phyloP scores from a whole-genome alignment of 2,329 filamentous ascomycete genomes.

The Ceratocystis eucalypticola region DNA sequence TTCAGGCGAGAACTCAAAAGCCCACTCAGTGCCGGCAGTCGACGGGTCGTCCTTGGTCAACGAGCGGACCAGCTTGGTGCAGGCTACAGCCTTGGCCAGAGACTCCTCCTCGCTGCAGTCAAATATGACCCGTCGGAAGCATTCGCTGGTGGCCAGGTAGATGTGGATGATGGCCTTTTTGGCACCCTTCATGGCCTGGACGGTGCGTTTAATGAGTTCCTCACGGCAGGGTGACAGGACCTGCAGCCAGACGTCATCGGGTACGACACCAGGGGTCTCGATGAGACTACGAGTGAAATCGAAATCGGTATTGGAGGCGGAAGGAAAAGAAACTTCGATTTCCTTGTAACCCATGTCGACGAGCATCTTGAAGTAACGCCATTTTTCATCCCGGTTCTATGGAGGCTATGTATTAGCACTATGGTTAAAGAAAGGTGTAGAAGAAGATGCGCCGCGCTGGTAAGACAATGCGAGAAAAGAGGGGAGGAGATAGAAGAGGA shows the following conservation, averaged over 20 bases:
- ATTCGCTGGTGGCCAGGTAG: slow-evolving; percentile 91
- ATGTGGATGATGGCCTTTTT: slow-evolving; percentile 94
- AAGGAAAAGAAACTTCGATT: slow-evolving; percentile 92
- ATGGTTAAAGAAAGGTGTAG: not conserved
- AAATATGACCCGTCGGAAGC: slow-evolving; percentile 87
- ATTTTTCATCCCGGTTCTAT: slow-evolving; percentile 89
- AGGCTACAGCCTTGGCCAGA: slow-evolving; percentile 68
- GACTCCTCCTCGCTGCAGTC: slow-evolving; percentile 71
- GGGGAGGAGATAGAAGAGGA: not conserved
- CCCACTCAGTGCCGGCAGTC: slow-evolving; percentile 50
- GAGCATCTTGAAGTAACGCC: slow-evolving; percentile 89
- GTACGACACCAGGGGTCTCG: slow-evolving; percentile 67
- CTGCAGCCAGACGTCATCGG: slow-evolving; percentile 83
- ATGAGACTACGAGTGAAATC: slow-evolving; percentile 76
- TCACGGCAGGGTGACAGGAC: slow-evolving; percentile 84
- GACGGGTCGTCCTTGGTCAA: slow-evolving; percentile 70
- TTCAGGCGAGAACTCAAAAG: slow-evolving; percentile 74
- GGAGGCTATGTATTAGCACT: not conserved
- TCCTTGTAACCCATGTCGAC: slow-evolving; percentile 90
- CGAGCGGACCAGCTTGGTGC: slow-evolving; percentile 71
- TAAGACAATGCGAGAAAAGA: not conserved
- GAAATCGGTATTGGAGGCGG: slow-evolving; percentile 88
- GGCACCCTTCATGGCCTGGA: slow-evolving; percentile 74
- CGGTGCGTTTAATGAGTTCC: slow-evolving; percentile 78
- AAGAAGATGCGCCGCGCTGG: not conserved